Evolutionary conservation across 2,329 filamentous ascomycete species (phyloP), one percentile per base, ranked within the genome.

Genomic region (Fusarium incarnatum): DNA sequence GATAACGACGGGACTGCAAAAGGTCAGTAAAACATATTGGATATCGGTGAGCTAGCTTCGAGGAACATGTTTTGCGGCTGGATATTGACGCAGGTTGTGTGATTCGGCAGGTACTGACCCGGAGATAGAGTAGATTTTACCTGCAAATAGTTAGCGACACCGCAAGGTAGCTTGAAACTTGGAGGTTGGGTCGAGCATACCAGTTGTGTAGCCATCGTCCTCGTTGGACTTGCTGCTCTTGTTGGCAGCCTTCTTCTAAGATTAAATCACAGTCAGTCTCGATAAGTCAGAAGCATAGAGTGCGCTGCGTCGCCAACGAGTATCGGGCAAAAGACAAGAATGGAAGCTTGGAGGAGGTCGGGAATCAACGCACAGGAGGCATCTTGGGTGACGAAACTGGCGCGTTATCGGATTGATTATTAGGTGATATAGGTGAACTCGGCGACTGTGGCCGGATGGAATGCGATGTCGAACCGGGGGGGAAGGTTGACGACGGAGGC

Each of bases 1-100:
- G 76, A 99, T 89, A 77, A 99, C 91, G 86, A 99, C 96, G 79
- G 96, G 96, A 74, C 93, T 91, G 72, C 25, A 46, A 49, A 58
- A 32, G 52, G 71, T 84, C 76, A 84, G 81, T 53, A 62, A 50
- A 44, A 46, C 44, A 59, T 63, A 23, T 54, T 46, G 49, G 34
- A 15, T 25, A 52, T 15, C 20, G 28, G 62, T 20, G 22, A 61
- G 40, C 15, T 41, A 32, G 45, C 53, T 65, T 58, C 60, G 37
- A 34, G 46, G 50, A 50, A 57, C 45, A 30, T 45, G 61, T 46
- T 45, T 46, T 46, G 49, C 45, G 50, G 50, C 20, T 54, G 54
- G 50, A 45, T 27, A 37, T 53, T 27, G 47, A 45, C 22, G 54
- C 44, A 58, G 32, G 30, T 25, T 56, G 54, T 47, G 37, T 27